Percentiles rank a stretch among this genome's conserved stretches.
Conservation (phyloP, 148 eudicot genomes). For the Dianthus caryophyllus region DNA sequence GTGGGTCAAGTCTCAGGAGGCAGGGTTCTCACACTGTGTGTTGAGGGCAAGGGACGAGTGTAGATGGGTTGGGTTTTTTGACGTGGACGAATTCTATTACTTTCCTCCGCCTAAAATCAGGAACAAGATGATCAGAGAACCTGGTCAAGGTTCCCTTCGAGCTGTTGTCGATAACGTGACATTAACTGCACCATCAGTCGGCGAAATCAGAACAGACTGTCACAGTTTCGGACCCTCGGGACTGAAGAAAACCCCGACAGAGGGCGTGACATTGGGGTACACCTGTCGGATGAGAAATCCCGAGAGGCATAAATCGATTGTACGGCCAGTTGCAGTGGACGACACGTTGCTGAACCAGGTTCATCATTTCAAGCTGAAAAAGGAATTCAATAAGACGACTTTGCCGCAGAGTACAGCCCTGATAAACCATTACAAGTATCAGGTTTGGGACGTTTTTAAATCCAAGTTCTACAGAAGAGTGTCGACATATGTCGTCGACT, state of each 20-base stretch:
- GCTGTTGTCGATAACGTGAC: slow-evolving; percentile 49
- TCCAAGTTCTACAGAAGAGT: slow-evolving; percentile 85
- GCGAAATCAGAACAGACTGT: slow-evolving; percentile 80
- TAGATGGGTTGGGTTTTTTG: slow-evolving; percentile 88
- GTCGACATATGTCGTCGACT: slow-evolving; percentile 89
- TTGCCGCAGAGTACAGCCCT: slow-evolving; percentile 44
- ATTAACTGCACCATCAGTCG: slow-evolving; percentile 34
- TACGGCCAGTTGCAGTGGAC: slow-evolving; percentile 68
- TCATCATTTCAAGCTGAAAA: slow-evolving; percentile 73
- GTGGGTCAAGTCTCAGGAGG: slow-evolving; percentile 97
- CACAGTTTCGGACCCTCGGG: slow-evolving; percentile 96
- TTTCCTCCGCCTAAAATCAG: slow-evolving; percentile 44
- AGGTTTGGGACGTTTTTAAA: slow-evolving; percentile 83
- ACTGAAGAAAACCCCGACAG: slow-evolving; percentile 40
- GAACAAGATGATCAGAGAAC: slow-evolving; percentile 16
- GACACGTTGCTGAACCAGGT: slow-evolving; percentile 67
- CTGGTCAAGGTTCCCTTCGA: slow-evolving; percentile 42
- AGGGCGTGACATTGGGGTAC: slow-evolving; percentile 76
- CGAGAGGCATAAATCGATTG: slow-evolving; percentile 91
- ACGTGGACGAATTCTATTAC: slow-evolving; percentile 84
- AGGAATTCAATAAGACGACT: slow-evolving; percentile 47
- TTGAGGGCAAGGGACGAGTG: slow-evolving; percentile 64
- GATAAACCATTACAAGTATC: slow-evolving; percentile 90
- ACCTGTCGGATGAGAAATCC: slow-evolving; percentile 81
- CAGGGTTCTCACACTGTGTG: slow-evolving; percentile 92